phyloP scores from a whole-genome alignment of 768 basidiomycete species.

The Pleurotus platypus region DNA sequence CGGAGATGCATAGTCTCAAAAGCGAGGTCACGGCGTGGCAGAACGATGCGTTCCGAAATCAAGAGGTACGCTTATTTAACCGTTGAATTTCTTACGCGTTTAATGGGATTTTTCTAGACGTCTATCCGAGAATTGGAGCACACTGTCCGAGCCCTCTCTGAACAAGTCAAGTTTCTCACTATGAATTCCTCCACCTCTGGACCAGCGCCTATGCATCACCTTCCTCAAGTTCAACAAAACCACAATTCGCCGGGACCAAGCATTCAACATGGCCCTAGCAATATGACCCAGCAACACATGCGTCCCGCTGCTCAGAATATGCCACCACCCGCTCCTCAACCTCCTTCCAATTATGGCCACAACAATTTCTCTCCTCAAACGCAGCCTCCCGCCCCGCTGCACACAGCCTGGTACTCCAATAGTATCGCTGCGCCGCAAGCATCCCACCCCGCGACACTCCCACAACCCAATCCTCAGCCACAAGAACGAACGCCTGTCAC shows the following conservation, averaged over 20 bases:
- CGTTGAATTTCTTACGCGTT: conserved; percentile 4
- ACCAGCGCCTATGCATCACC: conserved; percentile 35
- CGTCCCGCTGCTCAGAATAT: conserved; percentile 34
- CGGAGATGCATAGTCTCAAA: conserved; percentile 74
- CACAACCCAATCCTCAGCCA: conserved; percentile 41
- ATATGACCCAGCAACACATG: conserved; percentile 34
- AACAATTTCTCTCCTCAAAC: conserved; percentile 33
- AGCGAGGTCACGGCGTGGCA: conserved; percentile 82
- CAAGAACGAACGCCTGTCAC: conserved; percentile 28
- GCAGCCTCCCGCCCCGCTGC: conserved; percentile 34
- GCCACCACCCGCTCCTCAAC: conserved; percentile 29
- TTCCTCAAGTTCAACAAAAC: conserved; percentile 35
- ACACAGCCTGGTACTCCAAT: conserved; percentile 57
- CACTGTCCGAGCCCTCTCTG: conserved; percentile 67
- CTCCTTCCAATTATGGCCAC: conserved; percentile 35
- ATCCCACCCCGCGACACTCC: conserved; percentile 73
- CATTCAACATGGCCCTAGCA: conserved; percentile 32
- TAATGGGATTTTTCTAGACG: conserved; percentile 28
- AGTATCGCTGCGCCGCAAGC: conserved; percentile 77
- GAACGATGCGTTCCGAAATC: conserved; percentile 68
- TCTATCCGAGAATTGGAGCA: conserved; percentile 81
- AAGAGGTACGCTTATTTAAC: conserved; percentile 55
- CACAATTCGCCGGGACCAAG: conserved; percentile 38
- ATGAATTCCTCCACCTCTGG: conserved; percentile 40
- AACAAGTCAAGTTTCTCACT: conserved; percentile 79